Conservation (phyloP, 2,329 filamentous ascomycete species). For the Stagonosporopsis rhizophila region DNA sequence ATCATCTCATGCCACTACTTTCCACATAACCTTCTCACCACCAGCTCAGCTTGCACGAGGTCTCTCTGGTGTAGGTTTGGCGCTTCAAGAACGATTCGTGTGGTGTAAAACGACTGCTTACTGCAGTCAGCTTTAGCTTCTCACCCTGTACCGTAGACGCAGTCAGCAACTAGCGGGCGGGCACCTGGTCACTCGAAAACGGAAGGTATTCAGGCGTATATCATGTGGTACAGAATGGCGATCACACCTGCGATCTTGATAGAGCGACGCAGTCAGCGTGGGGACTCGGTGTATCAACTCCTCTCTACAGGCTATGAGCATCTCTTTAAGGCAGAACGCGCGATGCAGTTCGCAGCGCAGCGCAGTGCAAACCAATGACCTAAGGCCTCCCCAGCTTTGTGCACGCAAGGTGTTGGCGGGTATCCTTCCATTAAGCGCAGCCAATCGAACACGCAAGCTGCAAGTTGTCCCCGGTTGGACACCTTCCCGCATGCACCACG, state of each 20-base stretch:
- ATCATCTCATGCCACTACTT: not conserved
- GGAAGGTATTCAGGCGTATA: constrained; percentile 21
- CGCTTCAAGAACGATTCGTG: not conserved
- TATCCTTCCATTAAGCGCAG: not conserved
- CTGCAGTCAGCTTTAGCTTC: constrained; percentile 31
- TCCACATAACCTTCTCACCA: not conserved
- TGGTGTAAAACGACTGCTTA: constrained; percentile 22
- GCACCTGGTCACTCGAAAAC: constrained; percentile 19
- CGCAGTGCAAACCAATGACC: not conserved
- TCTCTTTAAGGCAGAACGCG: not conserved
- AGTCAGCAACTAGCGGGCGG: constrained; percentile 45
- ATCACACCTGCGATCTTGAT: constrained; percentile 21
- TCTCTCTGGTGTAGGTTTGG: not conserved
- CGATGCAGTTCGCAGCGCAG: not conserved
- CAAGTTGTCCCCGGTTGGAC: not conserved
- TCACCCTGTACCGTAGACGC: constrained; percentile 28
- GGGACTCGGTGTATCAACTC: not conserved
- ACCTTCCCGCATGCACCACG: not conserved
- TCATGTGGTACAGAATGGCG: constrained; percentile 23
- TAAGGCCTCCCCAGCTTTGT: not conserved
- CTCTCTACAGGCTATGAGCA: not conserved
- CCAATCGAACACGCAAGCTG: not conserved
- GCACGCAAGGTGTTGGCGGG: not conserved
- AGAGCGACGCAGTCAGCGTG: constrained; percentile 21
- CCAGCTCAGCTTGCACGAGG: constrained; percentile 7